Evolutionary conservation across 257 asterid species (phyloP), one percentile per base, ranked within the genome.

Genomic region (Orobanche coerulescens): DNA sequence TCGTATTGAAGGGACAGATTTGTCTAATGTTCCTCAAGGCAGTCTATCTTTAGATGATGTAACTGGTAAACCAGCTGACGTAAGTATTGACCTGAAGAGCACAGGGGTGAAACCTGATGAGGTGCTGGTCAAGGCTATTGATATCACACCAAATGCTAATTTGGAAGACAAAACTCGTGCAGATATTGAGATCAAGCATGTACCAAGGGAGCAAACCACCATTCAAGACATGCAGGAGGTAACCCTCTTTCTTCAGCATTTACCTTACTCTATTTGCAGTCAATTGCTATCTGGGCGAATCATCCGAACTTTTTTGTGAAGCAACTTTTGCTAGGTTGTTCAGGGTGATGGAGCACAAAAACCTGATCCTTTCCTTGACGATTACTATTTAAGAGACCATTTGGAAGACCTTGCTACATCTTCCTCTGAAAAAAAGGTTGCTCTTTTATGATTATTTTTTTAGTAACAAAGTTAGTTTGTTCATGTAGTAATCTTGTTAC

Each of bases 361-460:
- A 33, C 54, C 83, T 52, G 56, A 65, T 81, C 71, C 95, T 68
- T 94, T 92, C 51, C 82, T 88, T 43, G 95, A 76, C 52, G 95
- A 86, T 67, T 92, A 88, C 72, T 10, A 53, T 70, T 72, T 93
- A 47, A 79, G 65, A 67, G 82, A 79, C 16, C 64, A 78, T 26
- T 58, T 50, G 44, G 82, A 76, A 71, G 82, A 75, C 48, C 20
- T 56, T 48, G 52, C 68, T 20, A 23, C 79, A 52, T 72, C 73
- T 64, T 57, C 88, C 49, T 64, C 86, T 66, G 65, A 59, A 42
- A 72, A 75, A 68, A 52, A 76, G 95, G 95, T 86, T 71, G 74
- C 61, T 71, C 5, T 59, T 9, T 52, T 20, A 44, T 30, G 43
- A 24, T 36, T 25, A 42, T 13, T 34, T 36, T 8, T 66, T 28